Conservation (phyloP, 2,329 filamentous ascomycete species). For the Diaporthe capsici region DNA sequence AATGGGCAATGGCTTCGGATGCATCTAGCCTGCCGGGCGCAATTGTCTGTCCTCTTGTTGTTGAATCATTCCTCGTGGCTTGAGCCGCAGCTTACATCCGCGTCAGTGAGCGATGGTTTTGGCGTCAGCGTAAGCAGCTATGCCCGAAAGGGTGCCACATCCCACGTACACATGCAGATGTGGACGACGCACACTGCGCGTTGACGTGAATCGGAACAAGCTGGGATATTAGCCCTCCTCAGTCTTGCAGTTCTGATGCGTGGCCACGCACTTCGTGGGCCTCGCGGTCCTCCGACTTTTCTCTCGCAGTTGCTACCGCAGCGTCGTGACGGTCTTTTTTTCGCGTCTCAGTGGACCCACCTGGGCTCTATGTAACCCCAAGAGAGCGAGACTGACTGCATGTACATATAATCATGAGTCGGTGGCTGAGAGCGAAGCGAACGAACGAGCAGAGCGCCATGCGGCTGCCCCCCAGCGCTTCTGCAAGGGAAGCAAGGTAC, state of each 20-base stretch:
- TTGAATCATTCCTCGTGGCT: not conserved
- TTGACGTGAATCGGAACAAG: conserved; percentile 1
- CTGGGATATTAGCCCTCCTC: not conserved
- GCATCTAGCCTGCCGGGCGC: conserved; percentile 19
- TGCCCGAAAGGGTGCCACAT: conserved; percentile 5
- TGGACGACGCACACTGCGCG: conserved; percentile 2
- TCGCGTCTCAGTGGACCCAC: conserved; percentile 9
- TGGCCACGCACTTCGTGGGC: not conserved
- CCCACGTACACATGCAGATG: conserved; percentile 4
- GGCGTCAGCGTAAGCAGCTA: conserved; percentile 8
- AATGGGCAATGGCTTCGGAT: conserved; percentile 16
- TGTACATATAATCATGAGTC: conserved; percentile 22
- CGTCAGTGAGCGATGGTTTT: not conserved
- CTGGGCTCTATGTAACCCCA: conserved; percentile 17
- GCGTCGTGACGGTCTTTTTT: conserved; percentile 38
- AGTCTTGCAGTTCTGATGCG: conserved; percentile 2
- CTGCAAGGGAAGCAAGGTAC: conserved; percentile 19
- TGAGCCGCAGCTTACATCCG: conserved; percentile 4
- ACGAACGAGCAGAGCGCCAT: conserved; percentile 1
- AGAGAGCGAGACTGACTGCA: conserved; percentile 20
- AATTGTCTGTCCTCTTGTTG: not conserved
- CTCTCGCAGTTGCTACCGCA: not conserved
- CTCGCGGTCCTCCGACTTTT: conserved; percentile 1
- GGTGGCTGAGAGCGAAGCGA: conserved; percentile 13
- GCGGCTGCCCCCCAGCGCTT: not conserved